Base-by-base conservation (phyloP, 495 filamentous ascomycete genomes). In the Xylaria grammica region DNA sequence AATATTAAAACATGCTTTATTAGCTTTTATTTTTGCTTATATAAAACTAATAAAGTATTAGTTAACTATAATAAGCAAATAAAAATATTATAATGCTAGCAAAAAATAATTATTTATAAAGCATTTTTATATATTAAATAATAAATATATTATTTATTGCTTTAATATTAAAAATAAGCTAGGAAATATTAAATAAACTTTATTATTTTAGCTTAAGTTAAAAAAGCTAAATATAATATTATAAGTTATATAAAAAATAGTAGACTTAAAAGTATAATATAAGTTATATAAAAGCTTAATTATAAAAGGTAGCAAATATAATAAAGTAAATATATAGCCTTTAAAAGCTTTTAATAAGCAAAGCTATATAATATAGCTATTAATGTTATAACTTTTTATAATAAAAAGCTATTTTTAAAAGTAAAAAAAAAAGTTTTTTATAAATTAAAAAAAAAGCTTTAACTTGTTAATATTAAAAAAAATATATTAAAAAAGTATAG, bases 321-420 rank as follows among this genome's bases (percentile, higher is more conserved):
- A 51, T n/a, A 51, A 8, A 0, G 15, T 3, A 51, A 51, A 51
- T 24, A 51, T 0, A n/a, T 30, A 17, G 9, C 4, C 19, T 30
- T 30, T 6, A n/a, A 51, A 19, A 32, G 27, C 27, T n/a, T 5
- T 30, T 51, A 51, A n/a, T 19, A 51, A 51, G 3, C 9, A 32
- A 32, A 51, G 26, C 4, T 32, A n/a, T 24, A 51, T 30, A 30
- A 51, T 32, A 32, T 30, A 51, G 4, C 27, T 51, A 51, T 51
- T 51, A 51, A 51, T 51, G 19, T 51, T 51, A 51, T 51, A 51
- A 1, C 1, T 29, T 51, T 51, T 30, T n/a, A 30, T 30, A 51
- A 51, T 11, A 30, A 17, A 24, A 1, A 51, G 4, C 26, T 51
- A n/a, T 32, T 30, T 51, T 30, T 45, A 45, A n/a, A n/a, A n/a